Base-by-base conservation (phyloP, 768 basidiomycete species). In the Suillus fuscotomentosus region DNA sequence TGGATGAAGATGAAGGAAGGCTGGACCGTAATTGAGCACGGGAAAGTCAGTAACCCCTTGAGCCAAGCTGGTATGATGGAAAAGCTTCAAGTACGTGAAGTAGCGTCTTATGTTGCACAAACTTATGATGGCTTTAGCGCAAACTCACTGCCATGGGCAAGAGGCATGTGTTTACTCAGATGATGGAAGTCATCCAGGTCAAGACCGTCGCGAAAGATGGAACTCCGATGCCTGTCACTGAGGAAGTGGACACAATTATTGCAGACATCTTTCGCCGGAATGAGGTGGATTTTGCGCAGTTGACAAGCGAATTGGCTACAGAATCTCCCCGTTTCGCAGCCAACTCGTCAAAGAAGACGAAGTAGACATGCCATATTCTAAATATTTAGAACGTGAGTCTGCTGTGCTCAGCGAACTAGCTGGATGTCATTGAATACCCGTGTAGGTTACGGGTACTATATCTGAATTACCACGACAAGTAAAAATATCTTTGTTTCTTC, bases 121-220 rank as follows among this genome's bases (percentile, higher is more conserved):
- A 31, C 57, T 63, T 39, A 47, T 55, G 22, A 55, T 66, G 42
- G 41, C 11, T 42, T 31, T 61, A 77, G 75, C 65, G 66, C n/a
- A 75, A 68, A 64, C 55, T 75, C 34, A 57, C 41, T 13, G 74
- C 66, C 38, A 77, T 76, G 75, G 76, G 66, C 41, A 77, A 75
- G 56, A 43, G 62, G 1, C 63, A 75, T 20, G 75, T 77, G 27
- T 75, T 75, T 60, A 34, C 63, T 22, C 76, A 75, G 55, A 69
- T 75, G 69, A 76, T 77, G 69, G 75, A 75, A 47, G 75, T 74
- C 41, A 70, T 75, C 4, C 75, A 73, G 62, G 66, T 70, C 47
- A 75, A 77, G 42, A 75, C 75, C 6, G 24, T 77, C 56, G 56
- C 74, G 1, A 67, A 66, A 45, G 69, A 70, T 4, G 72, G 74